Conservation (phyloP, 1,139 yeast species). For the Pichia sp. region DNA sequence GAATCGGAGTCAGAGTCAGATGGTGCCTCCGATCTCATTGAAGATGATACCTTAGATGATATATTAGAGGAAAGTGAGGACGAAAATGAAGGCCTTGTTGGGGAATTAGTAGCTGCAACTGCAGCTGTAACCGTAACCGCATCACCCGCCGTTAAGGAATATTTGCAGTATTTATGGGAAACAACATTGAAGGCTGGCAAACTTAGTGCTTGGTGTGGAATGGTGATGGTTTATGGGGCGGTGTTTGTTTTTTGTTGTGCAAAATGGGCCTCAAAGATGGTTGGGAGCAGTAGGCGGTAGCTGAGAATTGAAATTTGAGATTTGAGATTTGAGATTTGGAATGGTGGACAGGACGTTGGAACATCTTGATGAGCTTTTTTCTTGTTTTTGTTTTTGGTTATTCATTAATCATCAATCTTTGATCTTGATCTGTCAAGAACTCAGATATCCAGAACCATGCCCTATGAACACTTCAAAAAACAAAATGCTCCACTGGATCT, state of each 20-base stretch:
- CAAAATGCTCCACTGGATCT: constrained; percentile 15
- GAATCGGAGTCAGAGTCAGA: background rate
- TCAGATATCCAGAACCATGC: background rate
- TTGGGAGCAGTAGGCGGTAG: no score
- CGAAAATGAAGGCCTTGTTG: background rate
- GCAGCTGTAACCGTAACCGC: background rate
- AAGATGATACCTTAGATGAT: background rate
- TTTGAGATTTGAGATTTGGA: no score
- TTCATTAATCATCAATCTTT: no score
- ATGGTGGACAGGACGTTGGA: background rate
- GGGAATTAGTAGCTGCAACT: background rate
- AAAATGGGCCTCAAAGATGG: background rate
- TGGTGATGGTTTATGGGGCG: background rate
- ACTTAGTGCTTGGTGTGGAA: background rate
- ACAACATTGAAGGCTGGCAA: background rate
- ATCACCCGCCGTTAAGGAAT: background rate
- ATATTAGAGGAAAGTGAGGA: background rate
- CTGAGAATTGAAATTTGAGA: no score
- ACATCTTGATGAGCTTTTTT: background rate
- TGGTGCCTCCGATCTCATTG: background rate
- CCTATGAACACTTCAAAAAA: background rate
- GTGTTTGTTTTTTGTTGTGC: background rate
- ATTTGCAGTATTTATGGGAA: background rate
- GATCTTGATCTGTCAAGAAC: background rate
- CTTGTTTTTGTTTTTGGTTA: background rate